A percentile compares a stretch with the other conserved stretches of the same genome.
phyloP scores from a whole-genome alignment of 2,329 filamentous ascomycete species.

The Elsinoe batatas region DNA sequence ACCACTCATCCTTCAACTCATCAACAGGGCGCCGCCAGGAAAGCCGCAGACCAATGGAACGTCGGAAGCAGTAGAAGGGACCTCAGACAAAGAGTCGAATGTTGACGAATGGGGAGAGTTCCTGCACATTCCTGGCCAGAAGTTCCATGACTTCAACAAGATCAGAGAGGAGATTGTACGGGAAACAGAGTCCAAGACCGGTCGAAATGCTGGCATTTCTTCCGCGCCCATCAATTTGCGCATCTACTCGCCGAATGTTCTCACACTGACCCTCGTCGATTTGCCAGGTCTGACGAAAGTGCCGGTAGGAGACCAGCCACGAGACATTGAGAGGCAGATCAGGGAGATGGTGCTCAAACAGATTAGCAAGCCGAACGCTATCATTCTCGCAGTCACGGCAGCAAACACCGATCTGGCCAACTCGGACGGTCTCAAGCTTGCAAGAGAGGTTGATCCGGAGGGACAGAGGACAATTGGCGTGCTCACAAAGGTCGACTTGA shows the following conservation, averaged over 20 bases:
- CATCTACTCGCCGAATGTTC: conserved; percentile 96
- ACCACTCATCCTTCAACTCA: conserved; percentile 92
- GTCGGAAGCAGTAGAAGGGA: conserved; percentile 48
- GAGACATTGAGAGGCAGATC: conserved; percentile 95
- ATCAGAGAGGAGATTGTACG: conserved; percentile 95
- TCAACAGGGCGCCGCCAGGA: conserved; percentile 64
- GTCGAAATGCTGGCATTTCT: conserved; percentile 91
- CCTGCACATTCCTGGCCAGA: conserved; percentile 91
- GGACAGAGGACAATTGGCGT: conserved; percentile 97
- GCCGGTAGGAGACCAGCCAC: conserved; percentile 88
- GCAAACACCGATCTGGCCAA: conserved; percentile 98
- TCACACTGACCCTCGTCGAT: conserved; percentile 93
- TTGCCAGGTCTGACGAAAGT: conserved; percentile 94
- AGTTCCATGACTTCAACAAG: conserved; percentile 97
- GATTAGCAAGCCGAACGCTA: conserved; percentile 96
- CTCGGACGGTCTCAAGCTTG: conserved; percentile 93
- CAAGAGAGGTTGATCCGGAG: conserved; percentile 91
- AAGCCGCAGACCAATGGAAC: conserved; percentile 63
- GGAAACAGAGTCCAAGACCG: conserved; percentile 94
- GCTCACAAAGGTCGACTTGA: conserved; percentile 94
- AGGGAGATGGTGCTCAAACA: conserved; percentile 97
- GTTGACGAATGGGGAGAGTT: conserved; percentile 98
- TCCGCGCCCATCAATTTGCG: conserved; percentile 93
- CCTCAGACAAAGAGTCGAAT: conserved; percentile 79
- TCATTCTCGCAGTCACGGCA: conserved; percentile 90